Base-by-base conservation (phyloP, 1,284 basidiomycete species). In the Boletus mariae region DNA sequence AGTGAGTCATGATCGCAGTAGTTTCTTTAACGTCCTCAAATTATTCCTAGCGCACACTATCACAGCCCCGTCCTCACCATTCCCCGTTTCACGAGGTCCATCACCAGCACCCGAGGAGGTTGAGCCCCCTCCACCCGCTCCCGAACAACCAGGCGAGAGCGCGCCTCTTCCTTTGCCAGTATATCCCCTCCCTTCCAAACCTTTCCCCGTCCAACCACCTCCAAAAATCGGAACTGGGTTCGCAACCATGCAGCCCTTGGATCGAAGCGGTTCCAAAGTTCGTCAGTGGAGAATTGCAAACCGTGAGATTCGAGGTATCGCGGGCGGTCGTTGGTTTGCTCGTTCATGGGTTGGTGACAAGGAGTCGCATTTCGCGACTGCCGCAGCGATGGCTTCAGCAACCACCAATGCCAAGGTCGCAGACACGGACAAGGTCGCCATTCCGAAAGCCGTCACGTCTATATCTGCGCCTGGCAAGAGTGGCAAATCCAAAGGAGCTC, bases 281-380 rank as follows among this genome's bases (percentile, higher is more conserved):
- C 80, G 87, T 41, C 81, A 79, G 54, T 90, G 87, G 87, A 78
- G 86, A 45, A 66, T 78, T 41, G 87, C 85, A 5, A 77, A 84
- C 53, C 80, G 88, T 47, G 88, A 90, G 66, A 81, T 90, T 45
- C 76, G 85, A 41, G 88, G 87, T 9, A 88, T 90, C 51, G 88
- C 83, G 31, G 87, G 87, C 12, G 87, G 87, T 2, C 79, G 87
- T 28, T 90, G 88, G 88, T 85, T 90, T 60, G 71, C 82, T 8
- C 78, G 78, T 28, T 73, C 84, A 12, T 90, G 87, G 87, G 84
- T 87, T 12, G 88, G 87, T n/a, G 83, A 84, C 55, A 89, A 87
- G 67, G 85, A 87, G 42, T 88, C 85, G 12, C 80, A 85, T 54
- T 83, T 78, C 53, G 78, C 73, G 1, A 58, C 58, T 13, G 59